These are phyloP conservation scores for Pseudognaphalium luteoalbum DNA, from an alignment of 129 eudicot genomes.

Conservation along the genomic window DNA sequence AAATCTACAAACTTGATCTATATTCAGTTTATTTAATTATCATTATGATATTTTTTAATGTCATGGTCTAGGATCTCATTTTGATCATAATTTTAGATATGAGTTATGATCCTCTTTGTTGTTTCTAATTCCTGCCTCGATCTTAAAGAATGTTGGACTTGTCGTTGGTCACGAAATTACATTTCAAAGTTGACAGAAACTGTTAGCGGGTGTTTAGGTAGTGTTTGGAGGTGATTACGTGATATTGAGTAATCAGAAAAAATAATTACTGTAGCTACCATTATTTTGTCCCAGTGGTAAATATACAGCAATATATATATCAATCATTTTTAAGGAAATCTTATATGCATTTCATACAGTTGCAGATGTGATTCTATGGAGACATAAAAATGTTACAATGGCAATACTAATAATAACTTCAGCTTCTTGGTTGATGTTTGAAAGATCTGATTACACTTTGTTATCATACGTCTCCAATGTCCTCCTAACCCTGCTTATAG, in stretches of 20 bases:
- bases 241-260: background rate
- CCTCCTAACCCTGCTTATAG: constrained; percentile 63
- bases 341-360: constrained; percentile 18
- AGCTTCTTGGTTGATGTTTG: constrained; percentile 80
- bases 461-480: constrained; percentile 72
- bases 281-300: background rate
- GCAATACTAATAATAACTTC: constrained; percentile 48
- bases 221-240: background rate
- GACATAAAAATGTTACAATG: constrained; percentile 53
- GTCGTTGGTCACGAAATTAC: background rate
- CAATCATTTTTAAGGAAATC: background rate
- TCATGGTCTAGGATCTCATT: constrained; percentile 17
- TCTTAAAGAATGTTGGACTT: constrained; percentile 18
- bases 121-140: background rate
- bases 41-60: background rate
- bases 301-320: background rate
- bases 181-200: constrained; percentile 3
- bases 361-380: constrained; percentile 43
- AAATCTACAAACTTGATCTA: background rate
- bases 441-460: constrained; percentile 75
- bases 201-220: background rate
- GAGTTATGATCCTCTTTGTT: constrained; percentile 1
- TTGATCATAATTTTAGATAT: constrained; percentile 24
- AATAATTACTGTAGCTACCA: background rate
- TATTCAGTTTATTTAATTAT: background rate